Base-by-base conservation (phyloP, 345 rosid genomes). In the Citropsis articulata region DNA sequence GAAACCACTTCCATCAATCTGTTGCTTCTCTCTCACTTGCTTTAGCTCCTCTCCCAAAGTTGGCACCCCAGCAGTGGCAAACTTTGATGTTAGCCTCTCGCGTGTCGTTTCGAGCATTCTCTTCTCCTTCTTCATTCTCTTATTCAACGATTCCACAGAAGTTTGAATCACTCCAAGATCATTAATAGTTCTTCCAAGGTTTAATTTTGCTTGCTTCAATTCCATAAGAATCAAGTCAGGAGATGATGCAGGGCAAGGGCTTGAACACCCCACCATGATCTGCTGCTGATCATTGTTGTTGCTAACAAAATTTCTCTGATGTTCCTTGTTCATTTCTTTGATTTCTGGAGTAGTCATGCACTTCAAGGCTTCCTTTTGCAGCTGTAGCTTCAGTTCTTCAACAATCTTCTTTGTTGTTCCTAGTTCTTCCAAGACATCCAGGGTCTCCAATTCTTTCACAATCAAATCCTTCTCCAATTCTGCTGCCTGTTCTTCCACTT, bases 401-500 rank as follows among this genome's bases (percentile, higher is more conserved):
- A 95, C 99, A 22, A 92, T 89, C 78, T 88, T 87, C 76, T 95
- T 95, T 0, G 99, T 93, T 0, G 96, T 82, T 66, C 94, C 98
- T 2, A 95, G 91, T 77, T 91, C 99, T 87, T 95, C 98, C 1
- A 95, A 86, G 48, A 95, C 97, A 85, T 95, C 99, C 1, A 95
- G 94, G 6, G 97, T 92, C 73, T 93, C 97, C 27, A 95, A 60
- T 84, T 95, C 99, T 85, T 95, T 95, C 83, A 95, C 94, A 19
- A 91, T 95, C 71, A 95, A 84, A 88, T 95, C 91, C 80, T 95
- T 93, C 92, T 95, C 99, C 69, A 93, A 78, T 74, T 92, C 96
- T 1, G 94, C 91, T 3, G 97, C 92, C 63, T 89, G 95, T 72
- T 95, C 97, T 80, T 93, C 98, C 83, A 89, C 97, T 86, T 84